Evolutionary conservation across 805 yeast species (phyloP).

Genomic region (Yarrowia sp.): DNA sequence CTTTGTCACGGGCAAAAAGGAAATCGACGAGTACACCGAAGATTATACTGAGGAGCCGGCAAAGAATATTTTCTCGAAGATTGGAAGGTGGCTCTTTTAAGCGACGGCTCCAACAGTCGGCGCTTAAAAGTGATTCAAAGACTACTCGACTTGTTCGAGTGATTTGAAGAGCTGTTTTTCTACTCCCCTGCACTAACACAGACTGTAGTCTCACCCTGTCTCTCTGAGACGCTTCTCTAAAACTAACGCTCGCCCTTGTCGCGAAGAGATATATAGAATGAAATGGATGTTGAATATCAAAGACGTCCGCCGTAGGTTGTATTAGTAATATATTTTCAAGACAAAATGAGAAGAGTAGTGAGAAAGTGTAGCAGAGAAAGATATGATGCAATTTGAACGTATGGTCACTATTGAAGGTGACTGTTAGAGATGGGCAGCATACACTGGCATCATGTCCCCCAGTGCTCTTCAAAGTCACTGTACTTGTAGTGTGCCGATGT

Average conservation of each 20-base stretch:
- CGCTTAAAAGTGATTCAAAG: too few species aligned
- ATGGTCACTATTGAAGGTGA: too few species aligned
- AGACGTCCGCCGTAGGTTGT: slow-evolving; percentile 11
- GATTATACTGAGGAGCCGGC: slow-evolving; percentile 19
- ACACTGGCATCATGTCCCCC: too few species aligned
- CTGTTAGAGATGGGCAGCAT: too few species aligned
- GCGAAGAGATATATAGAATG: slow-evolving; percentile 21
- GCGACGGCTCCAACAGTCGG: too few species aligned
- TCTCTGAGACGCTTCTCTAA: not conserved
- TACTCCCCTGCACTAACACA: slow-evolving; percentile 5
- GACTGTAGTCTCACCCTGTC: slow-evolving; percentile 8
- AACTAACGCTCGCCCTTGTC: slow-evolving; percentile 28
- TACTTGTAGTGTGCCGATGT: too few species aligned
- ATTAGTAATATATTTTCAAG: not conserved
- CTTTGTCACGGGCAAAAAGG: slow-evolving; percentile 60
- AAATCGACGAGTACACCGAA: slow-evolving; percentile 65
- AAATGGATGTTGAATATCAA: slow-evolving; percentile 3
- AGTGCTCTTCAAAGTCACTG: too few species aligned
- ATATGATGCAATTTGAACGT: too few species aligned
- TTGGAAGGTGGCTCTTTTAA: slow-evolving; percentile 21
- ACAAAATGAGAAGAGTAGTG: too few species aligned
- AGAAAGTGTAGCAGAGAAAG: too few species aligned
- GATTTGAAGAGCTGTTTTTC: too few species aligned
- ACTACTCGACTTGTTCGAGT: too few species aligned
- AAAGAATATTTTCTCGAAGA: slow-evolving; percentile 2